phyloP scores from a whole-genome alignment of 1,139 yeast species.

The Torulaspora pretoriensis region DNA sequence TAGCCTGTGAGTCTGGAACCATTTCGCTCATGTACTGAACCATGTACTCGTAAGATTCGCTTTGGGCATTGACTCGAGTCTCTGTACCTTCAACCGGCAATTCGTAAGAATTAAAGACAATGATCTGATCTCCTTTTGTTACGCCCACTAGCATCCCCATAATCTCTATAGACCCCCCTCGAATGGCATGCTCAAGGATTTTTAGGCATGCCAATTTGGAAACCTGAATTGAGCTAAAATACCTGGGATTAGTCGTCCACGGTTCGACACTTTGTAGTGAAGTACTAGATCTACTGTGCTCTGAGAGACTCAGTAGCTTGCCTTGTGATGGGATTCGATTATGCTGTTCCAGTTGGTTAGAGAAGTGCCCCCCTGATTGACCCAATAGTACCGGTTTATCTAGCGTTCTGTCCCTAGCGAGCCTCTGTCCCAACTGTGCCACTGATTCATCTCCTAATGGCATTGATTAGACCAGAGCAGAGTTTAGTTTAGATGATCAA shows the following conservation, averaged over 20 bases:
- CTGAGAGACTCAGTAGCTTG: conserved; percentile 3
- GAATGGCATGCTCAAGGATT: conserved; percentile 77
- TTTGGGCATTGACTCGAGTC: conserved; percentile 89
- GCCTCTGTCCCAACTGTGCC: conserved; percentile 5
- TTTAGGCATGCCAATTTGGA: conserved; percentile 74
- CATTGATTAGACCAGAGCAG: not conserved
- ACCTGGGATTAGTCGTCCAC: conserved; percentile 11
- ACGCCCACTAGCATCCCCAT: conserved; percentile 95
- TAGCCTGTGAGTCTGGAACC: conserved; percentile 50
- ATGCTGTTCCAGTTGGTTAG: conserved; percentile 3
- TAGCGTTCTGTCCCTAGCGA: not conserved
- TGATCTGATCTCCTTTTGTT: conserved; percentile 52
- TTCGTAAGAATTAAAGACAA: conserved; percentile 78
- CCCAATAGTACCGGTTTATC: not conserved
- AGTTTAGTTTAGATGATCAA: too few species aligned
- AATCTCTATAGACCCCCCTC: conserved; percentile 86
- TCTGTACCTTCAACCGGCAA: conserved; percentile 96
- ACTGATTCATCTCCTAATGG: conserved; percentile 9
- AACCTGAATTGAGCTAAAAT: conserved; percentile 58
- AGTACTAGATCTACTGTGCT: not conserved
- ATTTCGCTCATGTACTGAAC: conserved; percentile 68
- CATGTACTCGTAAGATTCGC: conserved; percentile 94
- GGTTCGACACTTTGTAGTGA: conserved; percentile 4
- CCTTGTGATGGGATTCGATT: conserved; percentile 5
- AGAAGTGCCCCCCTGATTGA: conserved; percentile 3